Evolutionary conservation across 805 yeast genomes (phyloP).

Genomic region (Lipomyces chichibuensis): DNA sequence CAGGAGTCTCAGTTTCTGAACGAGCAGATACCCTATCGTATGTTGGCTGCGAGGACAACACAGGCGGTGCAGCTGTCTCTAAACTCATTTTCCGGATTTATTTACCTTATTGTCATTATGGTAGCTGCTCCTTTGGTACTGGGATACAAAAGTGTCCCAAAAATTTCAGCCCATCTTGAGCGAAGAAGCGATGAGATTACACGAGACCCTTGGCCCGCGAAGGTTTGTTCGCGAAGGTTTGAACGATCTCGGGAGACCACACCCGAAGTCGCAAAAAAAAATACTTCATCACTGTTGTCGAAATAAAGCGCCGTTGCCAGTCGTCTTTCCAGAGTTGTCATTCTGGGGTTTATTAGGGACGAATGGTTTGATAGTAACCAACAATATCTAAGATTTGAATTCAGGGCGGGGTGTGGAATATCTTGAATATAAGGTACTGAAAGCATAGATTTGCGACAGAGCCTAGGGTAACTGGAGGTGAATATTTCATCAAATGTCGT

Average conservation of each 20-base stretch:
- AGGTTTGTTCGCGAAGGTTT: no score
- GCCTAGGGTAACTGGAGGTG: neutral
- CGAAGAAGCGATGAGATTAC: neutral
- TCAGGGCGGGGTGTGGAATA: neutral
- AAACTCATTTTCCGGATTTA: neutral
- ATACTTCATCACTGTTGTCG: neutral
- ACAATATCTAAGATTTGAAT: neutral
- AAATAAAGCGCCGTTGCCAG: neutral
- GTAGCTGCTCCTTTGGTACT: neutral
- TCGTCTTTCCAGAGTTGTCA: neutral
- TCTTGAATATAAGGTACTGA: neutral
- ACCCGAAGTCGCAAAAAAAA: neutral
- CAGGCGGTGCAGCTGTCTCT: slow-evolving; percentile 56
- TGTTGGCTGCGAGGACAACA: slow-evolving; percentile 73
- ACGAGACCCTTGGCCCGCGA: neutral
- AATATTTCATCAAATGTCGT: neutral
- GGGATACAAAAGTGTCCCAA: neutral
- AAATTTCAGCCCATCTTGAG: neutral
- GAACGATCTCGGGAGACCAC: neutral
- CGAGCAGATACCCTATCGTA: slow-evolving; percentile 51
- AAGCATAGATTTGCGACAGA: neutral
- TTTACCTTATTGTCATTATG: slow-evolving; percentile 4
- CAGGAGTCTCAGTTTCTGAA: slow-evolving; percentile 15
- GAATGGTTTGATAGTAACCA: neutral
- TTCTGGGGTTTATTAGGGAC: neutral